Evolutionary conservation across 2,329 filamentous ascomycete species (phyloP).

Genomic region (Botrytis elliptica): DNA sequence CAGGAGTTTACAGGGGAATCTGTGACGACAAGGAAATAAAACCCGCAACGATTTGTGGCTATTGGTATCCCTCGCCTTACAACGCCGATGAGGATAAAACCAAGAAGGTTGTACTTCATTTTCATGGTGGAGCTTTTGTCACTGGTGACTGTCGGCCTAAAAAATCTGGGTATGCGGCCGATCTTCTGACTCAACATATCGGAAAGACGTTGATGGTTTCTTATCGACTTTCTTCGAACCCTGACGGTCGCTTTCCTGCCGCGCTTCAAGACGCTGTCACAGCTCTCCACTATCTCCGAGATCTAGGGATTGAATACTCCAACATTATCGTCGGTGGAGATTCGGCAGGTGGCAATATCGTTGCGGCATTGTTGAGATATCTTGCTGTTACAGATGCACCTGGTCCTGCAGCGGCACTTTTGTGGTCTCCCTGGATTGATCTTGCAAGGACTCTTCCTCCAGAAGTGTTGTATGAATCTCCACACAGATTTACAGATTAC

Average conservation of each 20-base stretch:
- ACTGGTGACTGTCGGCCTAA: conserved; percentile 44
- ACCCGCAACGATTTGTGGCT: not conserved
- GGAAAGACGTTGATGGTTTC: not conserved
- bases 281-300: not conserved
- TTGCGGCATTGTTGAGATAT: conserved; percentile 8
- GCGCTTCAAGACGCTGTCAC: conserved; percentile 50
- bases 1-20: not conserved
- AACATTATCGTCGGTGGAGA: not conserved
- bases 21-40: not conserved
- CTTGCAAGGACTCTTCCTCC: not conserved
- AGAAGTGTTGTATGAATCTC: not conserved
- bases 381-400: not conserved
- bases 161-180: conserved; percentile 39
- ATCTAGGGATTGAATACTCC: not conserved
- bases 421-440: conserved; percentile 5
- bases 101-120: conserved; percentile 45
- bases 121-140: conserved; percentile 48
- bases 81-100: not conserved
- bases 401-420: not conserved
- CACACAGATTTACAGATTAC: not conserved
- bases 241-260: conserved; percentile 48
- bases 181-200: conserved; percentile 14
- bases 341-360: not conserved
- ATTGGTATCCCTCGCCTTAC: not conserved
- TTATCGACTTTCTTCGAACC: conserved; percentile 39